Evolutionary conservation across 2,329 filamentous ascomycete genomes (phyloP), one percentile per base, ranked within the genome.

Genomic region (Aciculosporium take): DNA sequence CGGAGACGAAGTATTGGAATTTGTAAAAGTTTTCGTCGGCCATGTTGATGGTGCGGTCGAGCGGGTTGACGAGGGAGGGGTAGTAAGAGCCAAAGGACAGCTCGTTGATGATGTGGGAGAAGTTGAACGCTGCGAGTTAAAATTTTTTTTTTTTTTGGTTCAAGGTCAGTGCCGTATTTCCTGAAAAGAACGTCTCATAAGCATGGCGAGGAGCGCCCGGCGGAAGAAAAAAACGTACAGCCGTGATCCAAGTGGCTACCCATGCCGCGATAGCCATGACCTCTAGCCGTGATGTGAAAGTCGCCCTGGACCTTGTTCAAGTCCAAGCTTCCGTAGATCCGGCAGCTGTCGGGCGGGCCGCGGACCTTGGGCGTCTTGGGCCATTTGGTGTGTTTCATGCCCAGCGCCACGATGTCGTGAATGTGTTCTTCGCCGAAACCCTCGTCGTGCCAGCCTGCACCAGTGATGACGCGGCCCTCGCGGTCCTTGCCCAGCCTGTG

Each of bases 81-180:
- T 95, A 96, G 67, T 88, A 94, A n/a, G 87, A 81, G 4, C 91
- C 91, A 62, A 94, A 98, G 44, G 88, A 95, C 52, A 98, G 76
- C 62, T 98, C 91, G 53, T 84, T 88, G 66, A 98, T 78, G 60
- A 94, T 81, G 67, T 98, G 91, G 25, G 86, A 89, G 71, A 98
- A 98, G 72, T 98, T 96, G 73, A 98, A 95, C 18, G 72, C 84
- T 89, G 52, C n/a, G n/a, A n/a, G n/a, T n/a, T n/a, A n/a, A n/a
- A n/a, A n/a, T n/a, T n/a, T n/a, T n/a, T 30, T 15, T 38, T 32
- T 17, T n/a, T 12, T 4, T 4, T n/a, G n/a, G n/a, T n/a, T 18
- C 9, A 7, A 2, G 5, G 29, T 40, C 18, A 40, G 20, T 39
- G 20, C 1, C 17, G n/a, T n/a, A n/a, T n/a, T n/a, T n/a, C n/a